Percentiles rank a stretch among this genome's conserved stretches.
phyloP scores from a whole-genome alignment of 23 red algal species.

The Gracilariopsis chorda region DNA sequence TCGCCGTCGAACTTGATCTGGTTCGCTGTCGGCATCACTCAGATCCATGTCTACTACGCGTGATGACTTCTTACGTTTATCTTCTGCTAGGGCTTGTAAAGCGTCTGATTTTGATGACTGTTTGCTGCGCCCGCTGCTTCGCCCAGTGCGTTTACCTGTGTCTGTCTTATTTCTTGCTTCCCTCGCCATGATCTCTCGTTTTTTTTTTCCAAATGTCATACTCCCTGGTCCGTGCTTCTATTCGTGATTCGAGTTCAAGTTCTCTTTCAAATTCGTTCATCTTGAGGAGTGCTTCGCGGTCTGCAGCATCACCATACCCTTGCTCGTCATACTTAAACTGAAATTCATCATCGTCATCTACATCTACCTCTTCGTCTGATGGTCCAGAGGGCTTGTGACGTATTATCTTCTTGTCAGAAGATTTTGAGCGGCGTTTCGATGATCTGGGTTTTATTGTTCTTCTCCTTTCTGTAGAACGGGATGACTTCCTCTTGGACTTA shows the following conservation, averaged over 20 bases:
- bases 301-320: constrained; percentile 60
- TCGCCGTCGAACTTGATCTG: background rate
- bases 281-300: constrained; percentile 13
- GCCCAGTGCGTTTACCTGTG: background rate
- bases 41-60: constrained; percentile 17
- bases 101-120: constrained; percentile 55
- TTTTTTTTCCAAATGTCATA: constrained; percentile 51
- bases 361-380: background rate
- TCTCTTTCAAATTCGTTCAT: constrained; percentile 67
- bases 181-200: constrained; percentile 32
- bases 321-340: constrained; percentile 45
- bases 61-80: constrained; percentile 38
- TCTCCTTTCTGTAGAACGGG: background rate
- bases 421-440: background rate
- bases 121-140: constrained; percentile 45
- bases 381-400: background rate
- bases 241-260: constrained; percentile 12
- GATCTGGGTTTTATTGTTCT: background rate
- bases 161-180: background rate
- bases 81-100: constrained; percentile 43
- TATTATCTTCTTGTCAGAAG: background rate
- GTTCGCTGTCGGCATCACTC: constrained; percentile 66
- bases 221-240: constrained; percentile 35
- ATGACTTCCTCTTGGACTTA: background rate
- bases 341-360: constrained; percentile 50